phyloP scores from a whole-genome alignment of 163 green algal genomes.

The Chlamydomonas reinhardtii region DNA sequence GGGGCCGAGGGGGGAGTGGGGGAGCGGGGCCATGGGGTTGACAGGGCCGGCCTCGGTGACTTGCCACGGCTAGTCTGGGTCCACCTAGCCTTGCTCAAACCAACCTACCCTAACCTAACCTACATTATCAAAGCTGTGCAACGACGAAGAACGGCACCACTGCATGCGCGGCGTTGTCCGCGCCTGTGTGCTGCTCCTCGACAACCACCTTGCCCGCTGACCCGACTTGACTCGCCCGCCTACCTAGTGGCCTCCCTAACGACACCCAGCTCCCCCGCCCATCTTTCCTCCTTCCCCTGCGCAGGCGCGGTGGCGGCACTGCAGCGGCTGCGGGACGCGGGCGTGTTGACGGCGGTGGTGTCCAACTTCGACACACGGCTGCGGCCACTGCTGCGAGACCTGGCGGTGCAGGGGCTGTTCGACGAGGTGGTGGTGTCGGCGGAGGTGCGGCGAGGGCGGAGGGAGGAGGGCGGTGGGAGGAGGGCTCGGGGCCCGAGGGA shows the following conservation, averaged over 20 bases:
- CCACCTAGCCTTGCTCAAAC: no score
- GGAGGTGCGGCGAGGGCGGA: conserved; percentile 62
- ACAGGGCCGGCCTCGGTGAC: background rate
- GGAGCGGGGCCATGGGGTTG: background rate
- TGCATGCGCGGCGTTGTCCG: no score
- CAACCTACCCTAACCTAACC: no score
- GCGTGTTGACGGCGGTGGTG: conserved; percentile 84
- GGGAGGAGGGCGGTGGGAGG: no score
- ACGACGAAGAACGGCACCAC: no score
- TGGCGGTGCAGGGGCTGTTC: conserved; percentile 78
- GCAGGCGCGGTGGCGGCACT: conserved; percentile 64
- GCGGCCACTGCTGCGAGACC: conserved; percentile 71
- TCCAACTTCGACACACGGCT: conserved; percentile 94
- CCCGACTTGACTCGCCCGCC: background rate
- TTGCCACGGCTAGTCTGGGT: background rate
- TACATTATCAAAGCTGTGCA: no score
- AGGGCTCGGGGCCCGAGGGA: no score
- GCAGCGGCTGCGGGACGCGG: conserved; percentile 61
- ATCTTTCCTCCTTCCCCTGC: background rate
- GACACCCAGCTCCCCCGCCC: no score
- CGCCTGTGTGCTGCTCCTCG: no score
- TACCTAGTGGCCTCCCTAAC: no score
- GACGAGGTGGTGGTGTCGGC: conserved; percentile 82
- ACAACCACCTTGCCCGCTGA: background rate
- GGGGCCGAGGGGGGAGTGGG: no score